Evolutionary conservation across 2,329 filamentous ascomycete genomes (phyloP).

Genomic region (Pleomassaria siparia): DNA sequence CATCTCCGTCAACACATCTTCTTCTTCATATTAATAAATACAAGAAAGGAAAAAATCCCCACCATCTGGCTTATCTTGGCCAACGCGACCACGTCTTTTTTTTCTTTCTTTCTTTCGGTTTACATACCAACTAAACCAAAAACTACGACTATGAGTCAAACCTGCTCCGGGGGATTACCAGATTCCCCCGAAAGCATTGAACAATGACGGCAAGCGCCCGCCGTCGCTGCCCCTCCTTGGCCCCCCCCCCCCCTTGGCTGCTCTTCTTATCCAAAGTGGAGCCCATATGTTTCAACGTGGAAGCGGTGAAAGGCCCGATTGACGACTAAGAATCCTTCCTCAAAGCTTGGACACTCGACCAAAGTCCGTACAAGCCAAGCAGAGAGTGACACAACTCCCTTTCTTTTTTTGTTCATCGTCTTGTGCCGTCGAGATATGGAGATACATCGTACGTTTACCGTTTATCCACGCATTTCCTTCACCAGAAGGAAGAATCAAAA

Average conservation of each 20-base stretch:
- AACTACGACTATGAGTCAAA: conserved; percentile 21
- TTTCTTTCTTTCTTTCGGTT: too few species aligned
- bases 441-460: conserved; percentile 1
- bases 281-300: conserved; percentile 19
- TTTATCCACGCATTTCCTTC: neutral
- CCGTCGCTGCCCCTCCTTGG: neutral
- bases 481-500: too few species aligned
- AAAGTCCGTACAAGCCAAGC: conserved; percentile 11
- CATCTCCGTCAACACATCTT: conserved; percentile 15
- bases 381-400: conserved; percentile 17
- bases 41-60: conserved; percentile 14
- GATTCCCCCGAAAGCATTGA: conserved; percentile 5
- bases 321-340: conserved; percentile 14
- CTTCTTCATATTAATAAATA: conserved; percentile 19
- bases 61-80: conserved; percentile 22
- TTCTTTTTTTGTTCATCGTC: conserved; percentile 18
- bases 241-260: neutral
- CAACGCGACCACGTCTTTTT: conserved; percentile 16
- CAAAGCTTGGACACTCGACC: conserved; percentile 17
- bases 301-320: conserved; percentile 28
- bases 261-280: conserved; percentile 13
- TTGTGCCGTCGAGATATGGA: conserved; percentile 24
- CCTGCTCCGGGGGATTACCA: conserved; percentile 13
- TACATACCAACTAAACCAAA: too few species aligned
- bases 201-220: conserved; percentile 8